Percentiles rank a stretch among this genome's conserved stretches.
phyloP scores from a whole-genome alignment of 805 yeast species.

The Candida tibetensis region DNA sequence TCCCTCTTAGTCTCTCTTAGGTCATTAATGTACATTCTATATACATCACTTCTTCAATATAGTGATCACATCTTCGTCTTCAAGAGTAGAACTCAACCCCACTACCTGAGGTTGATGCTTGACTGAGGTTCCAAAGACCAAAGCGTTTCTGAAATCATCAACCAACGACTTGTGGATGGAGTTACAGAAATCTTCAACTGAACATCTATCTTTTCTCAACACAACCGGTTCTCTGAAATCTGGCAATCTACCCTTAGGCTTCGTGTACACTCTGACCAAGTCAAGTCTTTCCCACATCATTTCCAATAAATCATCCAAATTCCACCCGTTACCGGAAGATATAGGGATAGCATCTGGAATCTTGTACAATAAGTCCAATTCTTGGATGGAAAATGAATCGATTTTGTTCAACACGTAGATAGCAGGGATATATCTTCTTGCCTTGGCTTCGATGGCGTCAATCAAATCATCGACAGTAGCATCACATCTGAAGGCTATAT shows the following conservation, averaged over 20 bases:
- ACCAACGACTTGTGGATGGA: constrained; percentile 93
- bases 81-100: constrained; percentile 77
- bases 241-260: constrained; percentile 92
- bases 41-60: constrained; percentile 64
- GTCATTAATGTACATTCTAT: not conserved
- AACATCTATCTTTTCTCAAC: constrained; percentile 71
- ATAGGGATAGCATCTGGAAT: constrained; percentile 98
- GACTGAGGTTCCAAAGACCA: constrained; percentile 90
- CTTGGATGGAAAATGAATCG: constrained; percentile 92
- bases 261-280: constrained; percentile 93
- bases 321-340: constrained; percentile 95
- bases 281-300: constrained; percentile 93
- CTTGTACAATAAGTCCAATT: constrained; percentile 81
- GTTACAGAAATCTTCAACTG: constrained; percentile 95
- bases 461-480: constrained; percentile 97
- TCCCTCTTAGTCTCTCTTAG: no score
- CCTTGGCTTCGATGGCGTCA: constrained; percentile 86
- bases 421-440: constrained; percentile 93
- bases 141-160: constrained; percentile 88
- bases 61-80: constrained; percentile 97
- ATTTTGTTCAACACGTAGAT: constrained; percentile 92
- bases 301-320: constrained; percentile 89
- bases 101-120: constrained; percentile 98
- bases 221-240: constrained; percentile 96
- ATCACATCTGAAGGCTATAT: constrained; percentile 93